These are phyloP conservation scores for Brassica rapa DNA, from an alignment of 345 rosid species.

Conservation along the genomic window DNA sequence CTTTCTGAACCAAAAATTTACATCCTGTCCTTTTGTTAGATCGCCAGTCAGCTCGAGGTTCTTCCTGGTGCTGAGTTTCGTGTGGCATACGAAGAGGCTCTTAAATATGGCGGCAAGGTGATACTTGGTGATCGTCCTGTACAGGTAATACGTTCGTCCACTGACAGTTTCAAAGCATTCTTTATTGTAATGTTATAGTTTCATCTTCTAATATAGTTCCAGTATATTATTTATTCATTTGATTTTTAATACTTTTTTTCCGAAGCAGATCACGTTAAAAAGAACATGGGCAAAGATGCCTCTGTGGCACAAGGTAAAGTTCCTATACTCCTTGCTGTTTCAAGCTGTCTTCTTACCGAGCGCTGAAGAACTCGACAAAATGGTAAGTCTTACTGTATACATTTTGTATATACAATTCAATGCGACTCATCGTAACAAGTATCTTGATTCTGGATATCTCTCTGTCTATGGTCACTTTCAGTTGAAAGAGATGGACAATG, in stretches of 20 bases:
- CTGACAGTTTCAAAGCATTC: conserved; percentile 6
- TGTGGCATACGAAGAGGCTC: conserved; percentile 94
- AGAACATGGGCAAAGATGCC: conserved; percentile 97
- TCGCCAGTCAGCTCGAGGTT: conserved; percentile 87
- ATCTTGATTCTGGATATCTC: not conserved
- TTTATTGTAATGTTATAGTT: not conserved
- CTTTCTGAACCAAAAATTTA: conserved; percentile 15
- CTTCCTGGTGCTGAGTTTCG: conserved; percentile 98
- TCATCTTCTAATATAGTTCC: not conserved
- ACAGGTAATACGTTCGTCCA: conserved; percentile 50
- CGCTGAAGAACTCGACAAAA: conserved; percentile 79
- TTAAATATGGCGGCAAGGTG: conserved; percentile 83
- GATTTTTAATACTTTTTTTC: conserved; percentile 15
- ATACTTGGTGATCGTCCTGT: conserved; percentile 99
- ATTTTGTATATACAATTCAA: not conserved
- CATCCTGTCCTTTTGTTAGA: conserved; percentile 48
- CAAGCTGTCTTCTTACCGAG: conserved; percentile 92
- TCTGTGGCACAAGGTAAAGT: conserved; percentile 86
- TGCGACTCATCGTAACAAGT: not conserved
- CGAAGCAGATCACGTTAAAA: conserved; percentile 71
- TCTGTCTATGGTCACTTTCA: conserved; percentile 31
- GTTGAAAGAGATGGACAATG: conserved; percentile 94
- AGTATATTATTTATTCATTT: conserved; percentile 1
- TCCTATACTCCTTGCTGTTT: conserved; percentile 70
- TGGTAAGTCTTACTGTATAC: conserved; percentile 51